Evolutionary conservation across 139 green algal genomes (phyloP).

Genomic region (Picochlorum sp.): DNA sequence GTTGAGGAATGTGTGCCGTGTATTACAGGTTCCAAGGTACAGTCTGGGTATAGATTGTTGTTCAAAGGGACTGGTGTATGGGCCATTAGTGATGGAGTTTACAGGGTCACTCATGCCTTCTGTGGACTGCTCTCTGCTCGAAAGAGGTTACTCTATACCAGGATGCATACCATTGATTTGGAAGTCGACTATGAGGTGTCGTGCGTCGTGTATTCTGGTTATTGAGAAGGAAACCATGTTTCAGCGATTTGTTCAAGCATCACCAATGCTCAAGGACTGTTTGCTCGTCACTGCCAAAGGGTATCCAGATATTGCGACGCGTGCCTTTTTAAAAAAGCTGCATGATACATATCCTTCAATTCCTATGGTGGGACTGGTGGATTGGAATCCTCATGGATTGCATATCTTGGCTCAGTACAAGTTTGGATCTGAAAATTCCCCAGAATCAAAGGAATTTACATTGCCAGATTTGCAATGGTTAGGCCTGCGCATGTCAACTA

Average conservation of each 20-base stretch:
- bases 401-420: conserved; percentile 54
- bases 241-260: conserved; percentile 17
- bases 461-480: conserved; percentile 64
- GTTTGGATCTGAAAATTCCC: conserved; percentile 56
- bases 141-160: conserved; percentile 30
- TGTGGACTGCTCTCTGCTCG: not conserved
- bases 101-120: not conserved
- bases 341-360: conserved; percentile 27
- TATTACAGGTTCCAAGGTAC: conserved; percentile 52
- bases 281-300: conserved; percentile 71
- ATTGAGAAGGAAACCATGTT: conserved; percentile 83
- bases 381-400: conserved; percentile 76
- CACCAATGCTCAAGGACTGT: conserved; percentile 52
- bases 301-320: conserved; percentile 71
- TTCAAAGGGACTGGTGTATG: conserved; percentile 53
- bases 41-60: conserved; percentile 50
- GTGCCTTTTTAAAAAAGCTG: conserved; percentile 46
- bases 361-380: conserved; percentile 54
- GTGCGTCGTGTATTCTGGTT: conserved; percentile 45
- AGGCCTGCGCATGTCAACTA: conserved; percentile 44
- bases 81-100: conserved; percentile 36
- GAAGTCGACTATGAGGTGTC: conserved; percentile 29
- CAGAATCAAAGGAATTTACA: conserved; percentile 48
- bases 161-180: conserved; percentile 44
- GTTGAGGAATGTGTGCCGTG: conserved; percentile 43